A percentile compares a stretch with the other conserved stretches of the same genome.
phyloP scores from a whole-genome alignment of 257 asterid species.

The Gynochthodes officinalis region DNA sequence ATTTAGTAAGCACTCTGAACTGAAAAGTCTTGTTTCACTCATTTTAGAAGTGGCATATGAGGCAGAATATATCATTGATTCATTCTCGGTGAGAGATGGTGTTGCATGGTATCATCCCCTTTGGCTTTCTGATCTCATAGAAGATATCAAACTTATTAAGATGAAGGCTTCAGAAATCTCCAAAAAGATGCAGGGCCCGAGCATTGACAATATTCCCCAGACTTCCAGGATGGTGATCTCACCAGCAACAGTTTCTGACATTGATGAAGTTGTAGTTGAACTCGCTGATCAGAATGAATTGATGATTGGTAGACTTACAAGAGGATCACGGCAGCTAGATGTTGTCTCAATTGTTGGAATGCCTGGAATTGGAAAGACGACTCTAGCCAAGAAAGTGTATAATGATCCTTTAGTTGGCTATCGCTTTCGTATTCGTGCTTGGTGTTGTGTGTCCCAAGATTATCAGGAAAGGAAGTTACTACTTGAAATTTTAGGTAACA shows the following conservation, averaged over 20 bases:
- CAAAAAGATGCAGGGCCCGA: background rate
- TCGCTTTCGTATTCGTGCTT: conserved; percentile 13
- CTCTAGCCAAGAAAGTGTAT: conserved; percentile 12
- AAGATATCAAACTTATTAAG: background rate
- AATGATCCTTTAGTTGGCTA: background rate
- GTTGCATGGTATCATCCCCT: background rate
- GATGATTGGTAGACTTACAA: background rate
- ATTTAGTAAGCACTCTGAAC: background rate
- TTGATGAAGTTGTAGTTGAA: background rate
- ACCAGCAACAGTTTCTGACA: background rate
- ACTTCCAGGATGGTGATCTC: background rate
- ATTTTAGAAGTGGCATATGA: conserved; percentile 8
- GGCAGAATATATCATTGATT: conserved; percentile 14
- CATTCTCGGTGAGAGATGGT: background rate
- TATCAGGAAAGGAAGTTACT: background rate
- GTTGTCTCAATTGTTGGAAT: conserved; percentile 10
- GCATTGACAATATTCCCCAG: background rate
- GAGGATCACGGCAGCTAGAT: background rate
- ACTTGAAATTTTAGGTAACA: background rate
- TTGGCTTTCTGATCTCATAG: background rate
- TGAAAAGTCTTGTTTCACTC: background rate
- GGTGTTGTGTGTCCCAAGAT: background rate
- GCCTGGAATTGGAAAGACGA: conserved; percentile 22
- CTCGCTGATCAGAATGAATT: background rate
- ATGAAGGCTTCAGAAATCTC: background rate